A percentile compares a stretch with the other conserved stretches of the same genome.
phyloP scores from a whole-genome alignment of 805 yeast species.

The Clavispora fructus region DNA sequence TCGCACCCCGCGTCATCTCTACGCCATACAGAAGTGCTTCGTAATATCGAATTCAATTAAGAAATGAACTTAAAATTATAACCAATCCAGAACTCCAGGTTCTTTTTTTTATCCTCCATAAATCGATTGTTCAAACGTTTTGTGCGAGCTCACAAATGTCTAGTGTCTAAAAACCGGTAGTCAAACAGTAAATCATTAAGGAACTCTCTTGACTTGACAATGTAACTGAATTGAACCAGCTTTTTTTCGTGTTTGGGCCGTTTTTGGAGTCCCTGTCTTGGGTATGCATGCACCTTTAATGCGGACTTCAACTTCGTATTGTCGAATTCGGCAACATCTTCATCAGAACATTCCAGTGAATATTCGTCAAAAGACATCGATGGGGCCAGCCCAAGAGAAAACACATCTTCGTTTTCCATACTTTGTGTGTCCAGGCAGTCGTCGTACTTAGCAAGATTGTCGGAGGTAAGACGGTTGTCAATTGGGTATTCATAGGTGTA shows the following conservation, averaged over 20 bases:
- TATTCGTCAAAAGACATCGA: slow-evolving; percentile 9
- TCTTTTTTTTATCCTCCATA: neutral
- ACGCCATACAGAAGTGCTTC: no score
- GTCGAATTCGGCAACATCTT: slow-evolving; percentile 10
- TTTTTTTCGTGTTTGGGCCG: slow-evolving; percentile 12
- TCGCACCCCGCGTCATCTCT: no score
- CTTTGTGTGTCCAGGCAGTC: slow-evolving; percentile 57
- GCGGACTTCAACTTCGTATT: slow-evolving; percentile 15
- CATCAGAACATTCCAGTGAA: slow-evolving; percentile 4
- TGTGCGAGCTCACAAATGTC: slow-evolving; percentile 17
- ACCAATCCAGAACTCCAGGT: neutral
- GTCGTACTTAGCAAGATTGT: slow-evolving; percentile 3
- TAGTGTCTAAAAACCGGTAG: slow-evolving; percentile 37
- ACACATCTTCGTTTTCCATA: slow-evolving; percentile 53
- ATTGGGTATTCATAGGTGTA: slow-evolving; percentile 6
- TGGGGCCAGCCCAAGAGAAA: slow-evolving; percentile 6
- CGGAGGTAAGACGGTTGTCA: slow-evolving; percentile 5
- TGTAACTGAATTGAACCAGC: slow-evolving; percentile 36
- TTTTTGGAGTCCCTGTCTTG: neutral
- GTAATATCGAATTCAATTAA: no score
- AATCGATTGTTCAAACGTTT: neutral
- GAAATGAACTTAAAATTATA: neutral
- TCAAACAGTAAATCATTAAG: slow-evolving; percentile 40
- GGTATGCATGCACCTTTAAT: slow-evolving; percentile 5
- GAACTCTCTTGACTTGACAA: slow-evolving; percentile 41